phyloP scores from a whole-genome alignment of 1,284 basidiomycete species.

The Pisolithus thermaeus region DNA sequence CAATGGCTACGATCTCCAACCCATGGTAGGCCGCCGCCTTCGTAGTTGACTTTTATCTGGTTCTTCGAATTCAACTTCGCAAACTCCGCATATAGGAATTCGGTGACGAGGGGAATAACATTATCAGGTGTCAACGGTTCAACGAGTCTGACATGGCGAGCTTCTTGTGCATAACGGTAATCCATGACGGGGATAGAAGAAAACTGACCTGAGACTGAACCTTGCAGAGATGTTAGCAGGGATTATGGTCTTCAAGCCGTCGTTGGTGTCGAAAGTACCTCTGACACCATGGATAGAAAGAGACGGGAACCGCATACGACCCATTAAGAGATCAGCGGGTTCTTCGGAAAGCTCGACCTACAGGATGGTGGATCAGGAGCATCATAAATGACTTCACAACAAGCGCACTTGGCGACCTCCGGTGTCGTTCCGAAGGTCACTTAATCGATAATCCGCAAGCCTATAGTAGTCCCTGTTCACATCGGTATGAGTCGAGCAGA shows the following conservation, averaged over 20 bases:
- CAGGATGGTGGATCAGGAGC: background rate
- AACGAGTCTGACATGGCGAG: slow-evolving; percentile 47
- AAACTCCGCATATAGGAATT: slow-evolving; percentile 73
- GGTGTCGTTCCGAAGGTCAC: slow-evolving; percentile 77
- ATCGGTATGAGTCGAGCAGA: background rate
- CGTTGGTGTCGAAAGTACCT: slow-evolving; percentile 83
- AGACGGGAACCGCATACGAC: slow-evolving; percentile 82
- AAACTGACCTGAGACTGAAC: slow-evolving; percentile 81
- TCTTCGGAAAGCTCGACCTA: slow-evolving; percentile 65
- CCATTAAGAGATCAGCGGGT: slow-evolving; percentile 86
- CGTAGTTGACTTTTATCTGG: slow-evolving; percentile 53
- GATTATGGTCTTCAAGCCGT: slow-evolving; percentile 93
- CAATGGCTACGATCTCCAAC: slow-evolving; percentile 77
- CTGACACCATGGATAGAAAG: slow-evolving; percentile 96
- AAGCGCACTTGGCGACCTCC: slow-evolving; percentile 41
- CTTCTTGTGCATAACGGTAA: background rate
- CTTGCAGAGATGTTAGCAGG: slow-evolving; percentile 87
- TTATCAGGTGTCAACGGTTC: slow-evolving; percentile 78
- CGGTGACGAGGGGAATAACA: slow-evolving; percentile 61
- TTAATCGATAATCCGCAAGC: slow-evolving; percentile 66
- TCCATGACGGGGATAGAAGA: background rate
- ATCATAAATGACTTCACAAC: no score
- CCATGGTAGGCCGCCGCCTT: slow-evolving; percentile 86
- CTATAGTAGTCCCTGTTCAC: slow-evolving; percentile 56
- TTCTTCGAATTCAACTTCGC: slow-evolving; percentile 79